Base-by-base conservation (phyloP, 164 flowering plant genomes). In the Houttuynia cordata region DNA sequence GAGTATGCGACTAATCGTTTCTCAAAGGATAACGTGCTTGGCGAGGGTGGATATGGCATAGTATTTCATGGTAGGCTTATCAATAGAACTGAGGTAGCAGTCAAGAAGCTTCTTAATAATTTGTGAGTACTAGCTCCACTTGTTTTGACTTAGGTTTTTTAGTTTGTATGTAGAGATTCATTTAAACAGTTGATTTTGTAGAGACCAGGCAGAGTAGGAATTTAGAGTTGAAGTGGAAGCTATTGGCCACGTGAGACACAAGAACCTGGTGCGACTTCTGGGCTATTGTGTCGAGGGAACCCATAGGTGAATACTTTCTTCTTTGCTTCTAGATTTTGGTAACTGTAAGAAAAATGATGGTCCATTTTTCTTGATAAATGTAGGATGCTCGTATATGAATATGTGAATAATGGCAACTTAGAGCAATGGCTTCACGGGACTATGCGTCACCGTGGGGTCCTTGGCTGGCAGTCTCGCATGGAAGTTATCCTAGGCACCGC, bases 41-140 rank as follows among this genome's bases (percentile, higher is more conserved):
- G 97, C 40, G 97, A 90, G 70, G 97, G 97, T 71, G 97, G 97
- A 54, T 90, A 90, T 78, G 97, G 97, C 13, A 75, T 87, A 70
- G 97, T 90, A 59, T 87, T 84, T 61, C 70, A 56, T 67, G 97
- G 92, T 19, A 78, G 71, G 68, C 72, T 90, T 67, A 70, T 87
- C 62, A 90, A 90, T 76, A 93, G 97, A 61, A 74, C 91, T 51
- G 88, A 82, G 61, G 88, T 90, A 21, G 97, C 97, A 10, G 95
- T 90, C 67, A 90, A 90, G 75, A 90, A 84, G 68, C 83, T 90
- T 62, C 84, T 90, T 52, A 87, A 90, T 68, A 87, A 90, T 68
- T 59, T 85, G 97, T 90, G 80, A 85, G 91, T 59, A 52, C 57
- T 24, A 24, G 13, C 30, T 25, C 10, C 60, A 47, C 18, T 13